Evolutionary conservation across 495 filamentous ascomycete genomes (phyloP), one percentile per base, ranked within the genome.

Genomic region (Penicillium cataractarum): DNA sequence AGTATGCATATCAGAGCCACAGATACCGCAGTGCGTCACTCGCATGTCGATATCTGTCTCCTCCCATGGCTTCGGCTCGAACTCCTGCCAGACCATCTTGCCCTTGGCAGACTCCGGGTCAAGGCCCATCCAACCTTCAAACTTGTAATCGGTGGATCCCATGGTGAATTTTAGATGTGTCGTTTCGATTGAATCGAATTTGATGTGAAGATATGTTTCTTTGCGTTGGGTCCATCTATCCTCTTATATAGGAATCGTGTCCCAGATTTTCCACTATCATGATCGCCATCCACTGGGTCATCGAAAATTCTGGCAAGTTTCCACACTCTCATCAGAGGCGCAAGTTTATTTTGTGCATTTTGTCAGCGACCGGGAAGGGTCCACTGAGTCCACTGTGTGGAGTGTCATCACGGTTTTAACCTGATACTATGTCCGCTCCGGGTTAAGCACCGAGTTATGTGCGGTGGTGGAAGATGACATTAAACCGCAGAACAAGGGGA

Each of bases 51-150:
- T 80, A 72, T 96, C 91, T 60, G 86, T 89, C 71, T 94, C 90
- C 40, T 90, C 86, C 85, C 89, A 95, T 6, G 80, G 74, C 81
- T 96, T 97, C 9, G 91, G 91, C 74, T 91, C 83, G 66, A 87
- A 96, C 62, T 87, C 79, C 62, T 85, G 81, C 89, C 90, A 94
- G 50, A 83, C 77, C 84, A 96, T 90, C 31, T 93, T 90, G 40
- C 92, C 92, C 15, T 94, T 74, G 46, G 77, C 84, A 42, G 49
- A 65, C 75, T 37, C 76, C 75, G 73, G 67, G 63, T 88, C 83
- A 32, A 88, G 78, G 64, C 88, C 93, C 72, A 96, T 76, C 93
- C 93, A 96, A 62, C 93, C 92, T 69, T 90, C 79, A 74, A 96
- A 97, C 66, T 89, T 84, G 77, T 87, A 85, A 59, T 83, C 71